These are phyloP conservation scores for Elaeis guineensis DNA, from an alignment of 176 grass and related monocot species.

Conservation along the genomic window DNA sequence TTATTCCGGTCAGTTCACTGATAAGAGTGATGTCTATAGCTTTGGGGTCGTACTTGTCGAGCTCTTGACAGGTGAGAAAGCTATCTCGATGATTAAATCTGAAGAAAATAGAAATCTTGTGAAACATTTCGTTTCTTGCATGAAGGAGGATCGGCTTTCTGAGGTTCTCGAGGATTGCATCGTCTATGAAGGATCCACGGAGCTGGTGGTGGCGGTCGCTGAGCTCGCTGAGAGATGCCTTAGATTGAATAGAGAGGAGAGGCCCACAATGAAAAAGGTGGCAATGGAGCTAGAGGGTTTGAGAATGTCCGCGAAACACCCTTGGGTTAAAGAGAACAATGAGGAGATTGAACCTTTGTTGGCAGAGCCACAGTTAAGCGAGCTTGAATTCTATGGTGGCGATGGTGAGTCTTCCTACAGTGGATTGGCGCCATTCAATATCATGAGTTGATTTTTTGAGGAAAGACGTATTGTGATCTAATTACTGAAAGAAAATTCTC, in stretches of 20 bases:
- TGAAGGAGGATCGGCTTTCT: not conserved
- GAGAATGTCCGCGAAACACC: not conserved
- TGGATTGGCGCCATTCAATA: not conserved
- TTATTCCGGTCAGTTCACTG: no score
- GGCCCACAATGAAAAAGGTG: not conserved
- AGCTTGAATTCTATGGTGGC: not conserved
- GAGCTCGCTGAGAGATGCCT: not conserved
- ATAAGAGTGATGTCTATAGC: no score
- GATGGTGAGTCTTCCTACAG: not conserved
- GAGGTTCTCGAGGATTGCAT: not conserved
- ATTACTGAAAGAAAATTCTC: no score
- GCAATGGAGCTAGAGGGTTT: not conserved
- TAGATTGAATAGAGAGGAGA: not conserved
- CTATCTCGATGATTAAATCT: not conserved
- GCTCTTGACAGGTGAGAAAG: not conserved
- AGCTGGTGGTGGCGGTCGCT: not conserved
- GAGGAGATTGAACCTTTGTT: not conserved
- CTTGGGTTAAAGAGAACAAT: not conserved
- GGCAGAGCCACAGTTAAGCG: not conserved
- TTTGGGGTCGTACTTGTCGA: not conserved
- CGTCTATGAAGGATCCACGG: not conserved
- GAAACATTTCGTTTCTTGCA: not conserved
- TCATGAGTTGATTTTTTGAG: not conserved
- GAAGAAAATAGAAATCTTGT: no score
- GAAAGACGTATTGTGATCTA: no score